Evolutionary conservation across 495 filamentous ascomycete genomes (phyloP).

Genomic region (Staphylotrichum tortipilum): DNA sequence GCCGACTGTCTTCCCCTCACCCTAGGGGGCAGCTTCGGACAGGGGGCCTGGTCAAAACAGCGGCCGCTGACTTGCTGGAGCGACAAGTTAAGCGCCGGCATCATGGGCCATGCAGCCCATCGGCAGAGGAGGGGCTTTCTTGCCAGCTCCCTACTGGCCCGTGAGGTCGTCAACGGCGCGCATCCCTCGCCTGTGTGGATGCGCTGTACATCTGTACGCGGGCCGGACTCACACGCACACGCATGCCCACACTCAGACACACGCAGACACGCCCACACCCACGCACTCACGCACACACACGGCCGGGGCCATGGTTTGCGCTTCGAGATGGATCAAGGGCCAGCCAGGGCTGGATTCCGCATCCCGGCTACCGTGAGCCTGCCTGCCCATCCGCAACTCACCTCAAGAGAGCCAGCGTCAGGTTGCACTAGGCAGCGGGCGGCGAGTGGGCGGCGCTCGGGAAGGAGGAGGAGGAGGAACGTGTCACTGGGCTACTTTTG

Average conservation of each 20-base stretch:
- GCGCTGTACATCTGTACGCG: too few relatives aligned
- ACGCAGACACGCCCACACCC: too few relatives aligned
- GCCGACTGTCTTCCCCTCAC: slow-evolving; percentile 10
- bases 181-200: slow-evolving; percentile 16
- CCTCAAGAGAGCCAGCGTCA: too few relatives aligned
- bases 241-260: slow-evolving; percentile 1
- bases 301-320: neutral
- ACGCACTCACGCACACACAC: neutral
- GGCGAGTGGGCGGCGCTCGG: too few relatives aligned
- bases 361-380: too few relatives aligned
- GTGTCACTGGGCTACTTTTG: too few relatives aligned
- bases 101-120: slow-evolving; percentile 25
- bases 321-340: too few relatives aligned
- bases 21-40: slow-evolving; percentile 1
- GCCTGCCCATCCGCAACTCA: too few relatives aligned
- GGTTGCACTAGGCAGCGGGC: neutral
- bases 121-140: slow-evolving; percentile 21
- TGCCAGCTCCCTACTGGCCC: slow-evolving; percentile 20
- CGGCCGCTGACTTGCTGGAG: slow-evolving; percentile 21
- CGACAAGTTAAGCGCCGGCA: slow-evolving; percentile 30
- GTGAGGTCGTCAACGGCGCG: slow-evolving; percentile 23
- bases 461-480: too few relatives aligned
- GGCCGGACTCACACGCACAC: slow-evolving; percentile 11
- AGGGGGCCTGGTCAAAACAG: slow-evolving; percentile 12
- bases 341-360: too few relatives aligned